Evolutionary conservation across 1,139 yeast genomes (phyloP), one percentile per base, ranked within the genome.

Genomic region (Hansenula lynferdii): DNA sequence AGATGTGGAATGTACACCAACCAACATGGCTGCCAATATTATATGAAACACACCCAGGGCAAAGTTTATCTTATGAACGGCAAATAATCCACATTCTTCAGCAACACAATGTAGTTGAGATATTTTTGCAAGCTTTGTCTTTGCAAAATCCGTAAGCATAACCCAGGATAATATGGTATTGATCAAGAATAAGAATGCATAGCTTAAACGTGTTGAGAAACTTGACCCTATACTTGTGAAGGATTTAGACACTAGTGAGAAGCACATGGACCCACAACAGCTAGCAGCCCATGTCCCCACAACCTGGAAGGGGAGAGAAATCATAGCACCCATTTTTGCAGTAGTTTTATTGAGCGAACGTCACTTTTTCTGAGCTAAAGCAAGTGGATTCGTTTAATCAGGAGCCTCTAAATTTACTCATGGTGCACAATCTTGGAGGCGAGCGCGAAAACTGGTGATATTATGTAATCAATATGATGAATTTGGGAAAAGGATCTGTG

Each of bases 131-230:
- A 92, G 75, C 61, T 85, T 77, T 43, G 77, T 72, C 22, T 84
- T 73, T 3, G 94, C 80, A 61, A 86, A 84, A 45, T 89, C 90
- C 18, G 95, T 80, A 44, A 94, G 73, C 64, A 87, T 86, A 7
- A 87, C 67, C 99, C 99, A 92, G 12, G 97, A 85, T 23, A 92
- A 47, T 18, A 89, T 67, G 23, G 95, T 85, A 65, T 90, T 90
- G 31, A 85, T 48, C 31, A 89, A 65, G 43, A 94, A 77, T 34
- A 90, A 65, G 23, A 82, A 54, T 11, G 98, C 98, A 61, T 92
- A 92, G 36, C 89, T 76, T 25, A 90, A 69, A 57, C 98, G 75
- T 8, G 90, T 80, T 15, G 95, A 84, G 67, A 67, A 83, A 64
- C 64, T 89, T 54, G 58, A 64, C 44, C 54, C 62, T 33, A 55